These are phyloP conservation scores for Crithidia thermophila DNA, from an alignment of 208 protist species.

Conservation along the genomic window DNA sequence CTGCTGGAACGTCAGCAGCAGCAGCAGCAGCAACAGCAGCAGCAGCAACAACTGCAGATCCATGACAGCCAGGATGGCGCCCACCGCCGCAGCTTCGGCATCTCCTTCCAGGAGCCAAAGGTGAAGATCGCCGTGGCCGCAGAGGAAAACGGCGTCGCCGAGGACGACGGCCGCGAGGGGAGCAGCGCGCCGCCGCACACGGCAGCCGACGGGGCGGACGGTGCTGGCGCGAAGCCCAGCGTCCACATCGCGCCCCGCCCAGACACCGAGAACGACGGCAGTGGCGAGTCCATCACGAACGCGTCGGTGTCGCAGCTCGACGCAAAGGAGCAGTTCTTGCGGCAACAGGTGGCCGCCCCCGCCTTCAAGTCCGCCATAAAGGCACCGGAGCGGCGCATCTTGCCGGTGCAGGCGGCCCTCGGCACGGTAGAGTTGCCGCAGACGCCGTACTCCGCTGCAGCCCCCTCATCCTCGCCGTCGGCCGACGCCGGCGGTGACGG, in stretches of 20 bases:
- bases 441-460: conserved; percentile 38
- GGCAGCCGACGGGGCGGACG: neutral
- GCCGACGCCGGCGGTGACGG: conserved; percentile 20
- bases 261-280: neutral
- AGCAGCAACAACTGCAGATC: conserved; percentile 33
- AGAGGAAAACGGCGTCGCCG: neutral
- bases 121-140: neutral
- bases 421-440: conserved; percentile 69
- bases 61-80: conserved; percentile 2
- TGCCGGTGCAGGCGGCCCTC: conserved; percentile 43
- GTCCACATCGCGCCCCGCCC: neutral
- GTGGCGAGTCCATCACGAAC: neutral
- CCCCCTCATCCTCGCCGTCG: conserved; percentile 14
- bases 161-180: conserved; percentile 5
- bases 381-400: conserved; percentile 39
- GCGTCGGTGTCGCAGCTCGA: neutral
- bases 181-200: neutral
- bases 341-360: conserved; percentile 17
- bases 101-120: conserved; percentile 52
- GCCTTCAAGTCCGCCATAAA: conserved; percentile 66
- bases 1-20: conserved; percentile 39
- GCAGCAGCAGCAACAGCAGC: conserved; percentile 42
- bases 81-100: conserved; percentile 31
- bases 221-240: neutral
- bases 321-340: conserved; percentile 27